phyloP scores from a whole-genome alignment of 2,329 filamentous ascomycete genomes.

The Phialophora chinensis region DNA sequence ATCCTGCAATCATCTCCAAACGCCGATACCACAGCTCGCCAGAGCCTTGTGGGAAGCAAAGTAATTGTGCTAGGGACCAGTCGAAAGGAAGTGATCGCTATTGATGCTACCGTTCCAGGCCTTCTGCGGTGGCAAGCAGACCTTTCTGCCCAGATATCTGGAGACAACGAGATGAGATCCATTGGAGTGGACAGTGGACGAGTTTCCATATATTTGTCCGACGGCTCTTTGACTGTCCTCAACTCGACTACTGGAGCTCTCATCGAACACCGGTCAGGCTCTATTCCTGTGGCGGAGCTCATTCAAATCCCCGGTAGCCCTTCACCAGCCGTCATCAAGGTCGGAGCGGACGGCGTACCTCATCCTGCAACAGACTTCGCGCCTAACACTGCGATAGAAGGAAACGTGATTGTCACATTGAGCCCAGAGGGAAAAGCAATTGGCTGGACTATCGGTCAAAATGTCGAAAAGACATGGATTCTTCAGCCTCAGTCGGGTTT shows the following conservation, averaged over 20 bases:
- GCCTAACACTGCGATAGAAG: constrained; percentile 41
- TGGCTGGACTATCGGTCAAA: constrained; percentile 51
- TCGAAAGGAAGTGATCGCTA: constrained; percentile 76
- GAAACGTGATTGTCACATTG: constrained; percentile 49
- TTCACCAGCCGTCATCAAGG: constrained; percentile 42
- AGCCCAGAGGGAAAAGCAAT: constrained; percentile 49
- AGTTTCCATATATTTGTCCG: constrained; percentile 64
- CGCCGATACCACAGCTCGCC: constrained; percentile 50
- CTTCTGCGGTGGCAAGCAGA: constrained; percentile 73
- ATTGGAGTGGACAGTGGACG: constrained; percentile 68
- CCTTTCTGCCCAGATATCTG: constrained; percentile 64
- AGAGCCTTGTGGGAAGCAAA: constrained; percentile 89
- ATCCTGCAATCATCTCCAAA: constrained; percentile 54
- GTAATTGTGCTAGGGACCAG: constrained; percentile 79
- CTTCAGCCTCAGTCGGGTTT: constrained; percentile 72
- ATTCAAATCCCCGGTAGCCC: constrained; percentile 35
- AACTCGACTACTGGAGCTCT: constrained; percentile 53
- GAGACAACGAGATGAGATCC: constrained; percentile 66
- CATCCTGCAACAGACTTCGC: constrained; percentile 41
- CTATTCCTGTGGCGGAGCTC: constrained; percentile 30
- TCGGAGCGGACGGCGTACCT: constrained; percentile 46
- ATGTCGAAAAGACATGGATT: constrained; percentile 67
- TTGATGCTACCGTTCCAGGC: constrained; percentile 78
- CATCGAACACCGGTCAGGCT: constrained; percentile 40
- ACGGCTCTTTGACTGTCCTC: constrained; percentile 66